These are phyloP conservation scores for Penicillium crustosum DNA, from an alignment of 2,329 filamentous ascomycete species.

Conservation along the genomic window DNA sequence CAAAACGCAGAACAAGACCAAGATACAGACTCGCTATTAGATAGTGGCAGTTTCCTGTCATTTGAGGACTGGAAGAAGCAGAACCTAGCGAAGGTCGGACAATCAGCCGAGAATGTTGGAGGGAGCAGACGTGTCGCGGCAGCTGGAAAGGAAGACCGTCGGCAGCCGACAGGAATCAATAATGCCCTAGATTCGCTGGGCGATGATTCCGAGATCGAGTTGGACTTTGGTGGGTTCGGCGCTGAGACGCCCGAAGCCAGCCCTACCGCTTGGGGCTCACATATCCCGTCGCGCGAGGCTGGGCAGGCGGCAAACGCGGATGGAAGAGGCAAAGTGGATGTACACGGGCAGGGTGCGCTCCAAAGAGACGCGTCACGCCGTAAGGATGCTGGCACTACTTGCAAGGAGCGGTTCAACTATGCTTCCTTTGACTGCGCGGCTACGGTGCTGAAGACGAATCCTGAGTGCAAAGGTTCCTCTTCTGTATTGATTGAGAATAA, in stretches of 20 bases:
- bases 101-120: conserved; percentile 68
- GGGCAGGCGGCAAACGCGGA: conserved; percentile 12
- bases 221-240: conserved; percentile 67
- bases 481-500: conserved; percentile 94
- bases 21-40: conserved; percentile 65
- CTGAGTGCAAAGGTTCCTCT: conserved; percentile 81
- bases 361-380: conserved; percentile 64
- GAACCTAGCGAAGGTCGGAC: conserved; percentile 81
- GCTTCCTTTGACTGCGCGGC: conserved; percentile 96
- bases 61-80: conserved; percentile 99
- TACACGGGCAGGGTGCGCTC: conserved; percentile 45
- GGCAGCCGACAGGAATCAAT: conserved; percentile 53
- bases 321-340: conserved; percentile 21
- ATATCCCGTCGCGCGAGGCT: conserved; percentile 28
- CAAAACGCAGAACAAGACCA: conserved; percentile 43
- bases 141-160: conserved; percentile 51
- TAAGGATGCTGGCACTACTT: conserved; percentile 94
- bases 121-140: conserved; percentile 53
- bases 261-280: conserved; percentile 32
- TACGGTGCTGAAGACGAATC: conserved; percentile 85
- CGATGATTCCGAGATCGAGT: conserved; percentile 82
- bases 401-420: conserved; percentile 97
- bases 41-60: conserved; percentile 83
- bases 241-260: conserved; percentile 44
- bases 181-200: conserved; percentile 76